These are phyloP conservation scores for Colletotrichum tropicale DNA, from an alignment of 2,329 filamentous ascomycete species.

Conservation along the genomic window DNA sequence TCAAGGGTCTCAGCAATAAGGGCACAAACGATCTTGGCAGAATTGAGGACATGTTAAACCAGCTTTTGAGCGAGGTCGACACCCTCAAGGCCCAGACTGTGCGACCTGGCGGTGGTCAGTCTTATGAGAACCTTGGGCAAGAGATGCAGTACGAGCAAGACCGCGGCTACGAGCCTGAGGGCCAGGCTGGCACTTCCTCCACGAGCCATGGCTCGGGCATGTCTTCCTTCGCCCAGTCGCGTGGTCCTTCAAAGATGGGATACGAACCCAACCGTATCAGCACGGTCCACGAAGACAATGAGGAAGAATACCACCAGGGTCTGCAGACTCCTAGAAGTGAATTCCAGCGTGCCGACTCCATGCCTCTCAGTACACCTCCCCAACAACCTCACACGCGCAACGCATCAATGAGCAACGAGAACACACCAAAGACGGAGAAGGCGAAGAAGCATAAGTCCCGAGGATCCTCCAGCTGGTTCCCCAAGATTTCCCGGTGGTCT, in stretches of 20 bases:
- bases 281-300: constrained; percentile 84
- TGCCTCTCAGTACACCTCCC: constrained; percentile 63
- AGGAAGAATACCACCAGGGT: constrained; percentile 69
- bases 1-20: constrained; percentile 88
- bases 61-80: constrained; percentile 91
- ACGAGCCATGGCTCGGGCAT: constrained; percentile 76
- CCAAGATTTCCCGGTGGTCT: constrained; percentile 96
- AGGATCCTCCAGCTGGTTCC: constrained; percentile 78
- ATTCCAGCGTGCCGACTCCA: constrained; percentile 54
- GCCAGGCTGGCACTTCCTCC: constrained; percentile 72
- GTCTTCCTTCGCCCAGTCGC: constrained; percentile 65
- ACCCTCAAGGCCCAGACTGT: constrained; percentile 70
- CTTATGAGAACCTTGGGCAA: constrained; percentile 71
- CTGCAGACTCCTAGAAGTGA: constrained; percentile 63
- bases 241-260: constrained; percentile 46
- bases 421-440: constrained; percentile 78
- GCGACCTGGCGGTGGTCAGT: constrained; percentile 56
- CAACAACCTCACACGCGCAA: constrained; percentile 45
- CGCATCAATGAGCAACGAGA: constrained; percentile 72
- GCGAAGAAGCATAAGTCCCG: constrained; percentile 88
- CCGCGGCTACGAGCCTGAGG: constrained; percentile 83
- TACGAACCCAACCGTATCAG: constrained; percentile 75
- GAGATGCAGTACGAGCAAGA: constrained; percentile 71
- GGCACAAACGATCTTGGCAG: constrained; percentile 85
- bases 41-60: constrained; percentile 91